Evolutionary conservation across 805 yeast genomes (phyloP).

Genomic region (Teunomyces aglyptinius): DNA sequence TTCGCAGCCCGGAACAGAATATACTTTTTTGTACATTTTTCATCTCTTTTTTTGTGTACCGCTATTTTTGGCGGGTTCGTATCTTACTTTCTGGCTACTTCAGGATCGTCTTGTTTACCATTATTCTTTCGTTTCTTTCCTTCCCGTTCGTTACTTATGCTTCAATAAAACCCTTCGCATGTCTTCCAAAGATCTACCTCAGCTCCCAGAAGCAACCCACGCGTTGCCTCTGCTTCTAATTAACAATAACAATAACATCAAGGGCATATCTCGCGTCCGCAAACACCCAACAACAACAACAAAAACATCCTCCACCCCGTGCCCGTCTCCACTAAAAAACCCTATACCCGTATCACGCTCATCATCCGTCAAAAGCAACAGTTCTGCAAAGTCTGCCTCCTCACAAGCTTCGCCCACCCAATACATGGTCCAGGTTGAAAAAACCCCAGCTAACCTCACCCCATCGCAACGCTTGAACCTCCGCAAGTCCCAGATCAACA

Average conservation of each 20-base stretch:
- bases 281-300: not conserved
- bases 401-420: slow-evolving; percentile 6
- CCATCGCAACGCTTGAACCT: slow-evolving; percentile 30
- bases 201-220: slow-evolving; percentile 2
- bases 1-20: slow-evolving; percentile 1
- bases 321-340: slow-evolving; percentile 16
- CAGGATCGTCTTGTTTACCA: not conserved
- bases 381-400: slow-evolving; percentile 3
- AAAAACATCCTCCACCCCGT: no score
- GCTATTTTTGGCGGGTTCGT: not conserved
- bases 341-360: slow-evolving; percentile 16
- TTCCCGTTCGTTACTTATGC: not conserved
- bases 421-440: slow-evolving; percentile 20
- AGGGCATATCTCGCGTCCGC: not conserved
- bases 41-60: not conserved
- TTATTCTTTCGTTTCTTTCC: not conserved
- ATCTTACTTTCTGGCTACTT: not conserved
- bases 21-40: not conserved
- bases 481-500: slow-evolving; percentile 23
- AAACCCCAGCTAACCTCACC: slow-evolving; percentile 25
- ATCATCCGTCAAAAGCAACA: slow-evolving; percentile 16
- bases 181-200: slow-evolving; percentile 6
- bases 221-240: not conserved
- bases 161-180: not conserved
- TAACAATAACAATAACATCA: no score